A percentile compares a stretch with the other conserved stretches of the same genome.
These are phyloP conservation scores for Phytophthora europaea DNA, from an alignment of 352 stramenopile species.

Conservation along the genomic window DNA sequence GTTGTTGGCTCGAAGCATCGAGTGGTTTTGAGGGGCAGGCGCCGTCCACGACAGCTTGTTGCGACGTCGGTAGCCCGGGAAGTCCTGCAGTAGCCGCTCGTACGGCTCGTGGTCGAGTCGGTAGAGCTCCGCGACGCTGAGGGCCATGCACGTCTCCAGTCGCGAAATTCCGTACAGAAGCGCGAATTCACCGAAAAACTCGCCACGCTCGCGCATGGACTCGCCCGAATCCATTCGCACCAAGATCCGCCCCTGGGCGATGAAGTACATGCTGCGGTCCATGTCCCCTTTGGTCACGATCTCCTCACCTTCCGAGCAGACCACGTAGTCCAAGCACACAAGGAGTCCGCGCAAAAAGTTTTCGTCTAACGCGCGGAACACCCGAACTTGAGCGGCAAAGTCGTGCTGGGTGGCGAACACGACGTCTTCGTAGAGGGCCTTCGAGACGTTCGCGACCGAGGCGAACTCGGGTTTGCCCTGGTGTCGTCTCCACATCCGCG, in stretches of 20 bases:
- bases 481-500: constrained; percentile 60
- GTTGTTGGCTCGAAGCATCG: not conserved
- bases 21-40: not conserved
- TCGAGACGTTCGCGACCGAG: constrained; percentile 56
- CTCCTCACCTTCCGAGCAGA: constrained; percentile 74
- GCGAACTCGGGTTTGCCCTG: constrained; percentile 63
- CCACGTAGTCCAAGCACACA: constrained; percentile 63
- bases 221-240: constrained; percentile 61
- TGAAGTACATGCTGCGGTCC: constrained; percentile 56
- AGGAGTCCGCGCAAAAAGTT: constrained; percentile 70
- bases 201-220: constrained; percentile 59
- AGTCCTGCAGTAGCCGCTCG: constrained; percentile 70
- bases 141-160: constrained; percentile 67
- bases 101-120: constrained; percentile 76
- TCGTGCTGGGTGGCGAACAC: constrained; percentile 57
- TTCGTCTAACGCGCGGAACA: constrained; percentile 64
- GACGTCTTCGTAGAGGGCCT: constrained; percentile 62
- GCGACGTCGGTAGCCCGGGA: constrained; percentile 63
- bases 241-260: constrained; percentile 64
- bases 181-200: constrained; percentile 69
- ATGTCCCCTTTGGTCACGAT: constrained; percentile 71
- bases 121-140: constrained; percentile 71
- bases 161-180: constrained; percentile 50
- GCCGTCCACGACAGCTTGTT: constrained; percentile 69
- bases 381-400: constrained; percentile 60